phyloP scores from a whole-genome alignment of 345 rosid species.

The Zanthoxylum bungeanum region DNA sequence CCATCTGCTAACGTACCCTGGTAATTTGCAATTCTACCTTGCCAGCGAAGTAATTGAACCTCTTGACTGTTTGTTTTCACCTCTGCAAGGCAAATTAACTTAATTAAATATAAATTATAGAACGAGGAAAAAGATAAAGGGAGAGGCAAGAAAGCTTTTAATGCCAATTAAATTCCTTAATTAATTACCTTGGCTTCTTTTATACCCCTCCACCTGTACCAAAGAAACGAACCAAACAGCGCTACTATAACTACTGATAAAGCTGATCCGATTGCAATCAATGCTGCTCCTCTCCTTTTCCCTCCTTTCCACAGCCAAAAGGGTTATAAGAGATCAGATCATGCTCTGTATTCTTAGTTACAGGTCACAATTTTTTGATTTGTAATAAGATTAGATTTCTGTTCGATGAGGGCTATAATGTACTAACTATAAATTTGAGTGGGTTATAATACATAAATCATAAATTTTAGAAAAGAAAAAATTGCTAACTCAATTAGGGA shows the following conservation, averaged over 20 bases:
- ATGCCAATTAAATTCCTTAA: not conserved
- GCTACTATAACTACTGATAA: not conserved
- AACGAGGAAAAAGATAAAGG: not conserved
- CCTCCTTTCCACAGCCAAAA: not conserved
- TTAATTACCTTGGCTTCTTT: not conserved
- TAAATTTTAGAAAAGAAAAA: no score
- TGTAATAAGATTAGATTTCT: no score
- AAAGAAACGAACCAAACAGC: not conserved
- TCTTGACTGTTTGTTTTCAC: conserved; percentile 10
- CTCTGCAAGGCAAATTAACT: not conserved
- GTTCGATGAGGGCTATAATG: no score
- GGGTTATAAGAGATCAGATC: no score
- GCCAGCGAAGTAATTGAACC: conserved; percentile 11
- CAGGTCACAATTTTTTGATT: not conserved
- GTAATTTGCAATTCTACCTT: not conserved
- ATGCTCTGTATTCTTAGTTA: not conserved
- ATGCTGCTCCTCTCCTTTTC: not conserved
- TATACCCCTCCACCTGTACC: not conserved
- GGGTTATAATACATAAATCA: no score
- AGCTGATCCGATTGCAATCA: conserved; percentile 12
- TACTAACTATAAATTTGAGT: no score
- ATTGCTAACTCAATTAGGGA: no score
- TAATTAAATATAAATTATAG: not conserved
- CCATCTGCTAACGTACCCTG: not conserved
- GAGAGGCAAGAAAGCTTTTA: not conserved